These are phyloP conservation scores for Scheffersomyces insectosa DNA, from an alignment of 1,139 yeast species.

Conservation along the genomic window DNA sequence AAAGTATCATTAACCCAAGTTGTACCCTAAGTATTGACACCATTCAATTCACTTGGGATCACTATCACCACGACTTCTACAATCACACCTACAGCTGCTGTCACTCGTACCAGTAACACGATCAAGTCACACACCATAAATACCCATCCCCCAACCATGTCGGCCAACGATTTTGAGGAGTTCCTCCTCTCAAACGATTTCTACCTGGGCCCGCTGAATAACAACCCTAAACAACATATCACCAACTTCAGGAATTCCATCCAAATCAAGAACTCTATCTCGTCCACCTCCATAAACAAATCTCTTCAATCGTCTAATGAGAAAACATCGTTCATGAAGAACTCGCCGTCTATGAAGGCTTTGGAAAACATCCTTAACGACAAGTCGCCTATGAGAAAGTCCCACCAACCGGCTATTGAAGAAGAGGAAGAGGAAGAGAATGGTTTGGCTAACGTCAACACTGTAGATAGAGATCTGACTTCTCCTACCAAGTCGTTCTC, in stretches of 20 bases:
- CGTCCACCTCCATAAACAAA: conserved; percentile 25
- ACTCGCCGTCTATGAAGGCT: conserved; percentile 57
- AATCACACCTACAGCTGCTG: too few relatives aligned
- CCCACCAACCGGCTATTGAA: conserved; percentile 7
- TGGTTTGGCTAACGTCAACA: neutral
- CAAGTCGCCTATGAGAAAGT: conserved; percentile 10
- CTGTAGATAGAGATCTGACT: neutral
- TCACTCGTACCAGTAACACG: too few relatives aligned
- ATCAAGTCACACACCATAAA: too few relatives aligned
- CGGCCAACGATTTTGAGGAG: conserved; percentile 10
- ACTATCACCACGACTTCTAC: too few relatives aligned
- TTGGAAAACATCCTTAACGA: conserved; percentile 48
- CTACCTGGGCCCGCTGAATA: conserved; percentile 29
- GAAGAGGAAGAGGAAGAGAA: conserved; percentile 14
- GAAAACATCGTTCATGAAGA: conserved; percentile 48
- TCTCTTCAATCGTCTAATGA: conserved; percentile 9
- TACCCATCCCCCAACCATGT: conserved; percentile 1
- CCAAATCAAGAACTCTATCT: conserved; percentile 47
- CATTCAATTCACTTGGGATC: too few relatives aligned
- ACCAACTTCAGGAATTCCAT: conserved; percentile 49
- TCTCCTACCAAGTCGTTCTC: neutral
- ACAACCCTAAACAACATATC: conserved; percentile 36
- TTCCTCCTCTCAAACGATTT: conserved; percentile 17
- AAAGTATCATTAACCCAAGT: too few relatives aligned
- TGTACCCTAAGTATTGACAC: too few relatives aligned